phyloP scores from a whole-genome alignment of 2,329 filamentous ascomycete genomes.

The Microascus cirrosus region DNA sequence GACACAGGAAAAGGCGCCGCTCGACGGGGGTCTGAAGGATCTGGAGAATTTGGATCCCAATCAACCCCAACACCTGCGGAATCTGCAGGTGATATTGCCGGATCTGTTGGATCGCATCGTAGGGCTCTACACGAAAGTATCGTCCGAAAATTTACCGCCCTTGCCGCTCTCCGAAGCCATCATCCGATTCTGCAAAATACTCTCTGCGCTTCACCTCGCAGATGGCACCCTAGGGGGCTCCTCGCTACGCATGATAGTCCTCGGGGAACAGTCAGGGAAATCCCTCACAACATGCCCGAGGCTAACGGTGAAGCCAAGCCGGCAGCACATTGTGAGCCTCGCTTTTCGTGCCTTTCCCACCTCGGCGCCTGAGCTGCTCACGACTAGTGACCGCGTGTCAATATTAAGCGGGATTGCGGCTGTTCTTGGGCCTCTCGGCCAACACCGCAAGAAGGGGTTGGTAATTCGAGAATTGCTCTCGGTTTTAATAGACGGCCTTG shows the following conservation, averaged over 20 bases:
- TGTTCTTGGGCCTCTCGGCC: slow-evolving; percentile 69
- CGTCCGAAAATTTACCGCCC: slow-evolving; percentile 59
- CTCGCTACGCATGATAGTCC: slow-evolving; percentile 54
- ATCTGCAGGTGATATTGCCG: slow-evolving; percentile 50
- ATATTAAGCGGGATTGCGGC: slow-evolving; percentile 78
- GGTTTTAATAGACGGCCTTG: slow-evolving; percentile 70
- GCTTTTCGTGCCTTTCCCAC: slow-evolving; percentile 63
- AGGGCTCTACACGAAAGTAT: slow-evolving; percentile 60
- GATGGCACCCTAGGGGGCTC: slow-evolving; percentile 50
- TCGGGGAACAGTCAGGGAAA: slow-evolving; percentile 44
- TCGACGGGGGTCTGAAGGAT: slow-evolving; percentile 5
- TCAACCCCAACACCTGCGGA: slow-evolving; percentile 41
- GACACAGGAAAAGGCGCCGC: slow-evolving; percentile 34
- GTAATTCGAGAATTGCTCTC: slow-evolving; percentile 77
- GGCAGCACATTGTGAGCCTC: slow-evolving; percentile 52
- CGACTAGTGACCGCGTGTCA: slow-evolving; percentile 63
- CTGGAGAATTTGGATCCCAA: slow-evolving; percentile 20
- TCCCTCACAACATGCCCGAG: slow-evolving; percentile 39
- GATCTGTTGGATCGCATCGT: slow-evolving; percentile 67
- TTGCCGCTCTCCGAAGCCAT: slow-evolving; percentile 62
- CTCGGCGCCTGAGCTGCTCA: slow-evolving; percentile 53
- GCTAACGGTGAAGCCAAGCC: slow-evolving; percentile 42
- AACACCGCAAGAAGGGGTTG: slow-evolving; percentile 84
- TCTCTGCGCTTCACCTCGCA: slow-evolving; percentile 55
- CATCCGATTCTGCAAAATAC: slow-evolving; percentile 60